Percentiles rank a stretch among this genome's conserved stretches.
Evolutionary conservation across 1,284 basidiomycete species (phyloP).

Genomic region (Agroathelia rolfsii): DNA sequence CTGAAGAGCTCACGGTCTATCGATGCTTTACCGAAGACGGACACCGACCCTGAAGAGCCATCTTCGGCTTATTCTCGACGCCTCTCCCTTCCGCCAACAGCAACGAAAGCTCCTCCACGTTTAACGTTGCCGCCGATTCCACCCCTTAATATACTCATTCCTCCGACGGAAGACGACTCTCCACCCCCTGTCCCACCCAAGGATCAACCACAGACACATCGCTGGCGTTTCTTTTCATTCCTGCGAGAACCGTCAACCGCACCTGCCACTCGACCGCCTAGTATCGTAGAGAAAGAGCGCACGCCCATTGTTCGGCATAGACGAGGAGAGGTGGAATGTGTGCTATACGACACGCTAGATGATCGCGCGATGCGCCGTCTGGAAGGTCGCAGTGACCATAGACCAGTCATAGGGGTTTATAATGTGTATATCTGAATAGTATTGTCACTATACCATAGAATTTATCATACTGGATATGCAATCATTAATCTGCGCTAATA

Average conservation of each 20-base stretch:
- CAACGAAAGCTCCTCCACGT: too few relatives aligned
- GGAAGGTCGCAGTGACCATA: conserved; percentile 70
- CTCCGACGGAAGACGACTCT: too few relatives aligned
- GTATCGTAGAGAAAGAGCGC: conserved; percentile 7
- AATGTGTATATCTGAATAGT: conserved; percentile 41
- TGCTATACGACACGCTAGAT: conserved; percentile 65
- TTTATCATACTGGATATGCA: too few relatives aligned
- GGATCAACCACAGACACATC: conserved; percentile 20
- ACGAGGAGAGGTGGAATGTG: conserved; percentile 58
- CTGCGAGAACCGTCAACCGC: conserved; percentile 25
- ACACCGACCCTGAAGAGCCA: conserved; percentile 11
- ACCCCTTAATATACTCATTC: too few relatives aligned
- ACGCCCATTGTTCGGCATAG: conserved; percentile 26
- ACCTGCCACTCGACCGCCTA: conserved; percentile 22
- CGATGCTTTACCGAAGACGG: conserved; percentile 13
- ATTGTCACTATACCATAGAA: too few relatives aligned
- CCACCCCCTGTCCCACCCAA: conserved; percentile 21
- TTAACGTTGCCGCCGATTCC: too few relatives aligned
- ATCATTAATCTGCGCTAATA: too few relatives aligned
- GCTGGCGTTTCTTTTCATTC: conserved; percentile 56
- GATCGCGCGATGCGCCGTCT: conserved; percentile 66
- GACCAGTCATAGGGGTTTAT: conserved; percentile 72
- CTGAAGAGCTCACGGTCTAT: conserved; percentile 11
- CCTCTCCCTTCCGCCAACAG: too few relatives aligned
- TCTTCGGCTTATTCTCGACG: conserved; percentile 10